These are phyloP conservation scores for Geotrichum fermentans DNA, from an alignment of 1,139 yeast species.

Conservation along the genomic window DNA sequence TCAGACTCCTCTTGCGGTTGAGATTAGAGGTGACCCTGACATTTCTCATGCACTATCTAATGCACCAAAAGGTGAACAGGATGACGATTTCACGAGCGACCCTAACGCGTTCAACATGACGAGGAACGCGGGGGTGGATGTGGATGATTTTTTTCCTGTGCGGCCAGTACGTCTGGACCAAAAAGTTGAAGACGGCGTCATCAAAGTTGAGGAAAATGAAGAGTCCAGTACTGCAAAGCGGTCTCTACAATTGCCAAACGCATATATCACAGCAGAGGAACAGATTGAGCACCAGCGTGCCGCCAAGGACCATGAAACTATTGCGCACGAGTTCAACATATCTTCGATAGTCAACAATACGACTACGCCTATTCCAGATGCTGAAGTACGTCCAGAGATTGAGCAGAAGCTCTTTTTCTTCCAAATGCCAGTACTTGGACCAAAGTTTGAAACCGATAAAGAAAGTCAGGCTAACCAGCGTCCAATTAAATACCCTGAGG, in stretches of 20 bases:
- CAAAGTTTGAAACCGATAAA: constrained; percentile 41
- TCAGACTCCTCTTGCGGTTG: constrained; percentile 15
- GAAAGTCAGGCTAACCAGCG: background rate
- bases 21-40: background rate
- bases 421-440: constrained; percentile 69
- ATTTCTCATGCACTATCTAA: background rate
- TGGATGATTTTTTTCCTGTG: constrained; percentile 18
- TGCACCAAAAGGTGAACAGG: background rate
- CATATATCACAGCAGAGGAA: constrained; percentile 27
- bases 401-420: constrained; percentile 50
- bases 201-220: background rate
- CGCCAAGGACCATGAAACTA: constrained; percentile 29
- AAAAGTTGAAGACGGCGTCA: constrained; percentile 1
- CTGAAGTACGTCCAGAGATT: constrained; percentile 24
- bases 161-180: constrained; percentile 15
- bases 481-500: constrained; percentile 36
- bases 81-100: constrained; percentile 7
- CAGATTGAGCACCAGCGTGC: constrained; percentile 27
- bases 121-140: constrained; percentile 11
- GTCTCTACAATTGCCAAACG: background rate
- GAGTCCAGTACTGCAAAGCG: background rate
- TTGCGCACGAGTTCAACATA: constrained; percentile 31
- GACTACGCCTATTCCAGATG: constrained; percentile 20
- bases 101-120: constrained; percentile 20
- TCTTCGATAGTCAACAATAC: constrained; percentile 10